Evolutionary conservation across 1,284 basidiomycete species (phyloP).

Genomic region (Phylloboletellus chloephorus): DNA sequence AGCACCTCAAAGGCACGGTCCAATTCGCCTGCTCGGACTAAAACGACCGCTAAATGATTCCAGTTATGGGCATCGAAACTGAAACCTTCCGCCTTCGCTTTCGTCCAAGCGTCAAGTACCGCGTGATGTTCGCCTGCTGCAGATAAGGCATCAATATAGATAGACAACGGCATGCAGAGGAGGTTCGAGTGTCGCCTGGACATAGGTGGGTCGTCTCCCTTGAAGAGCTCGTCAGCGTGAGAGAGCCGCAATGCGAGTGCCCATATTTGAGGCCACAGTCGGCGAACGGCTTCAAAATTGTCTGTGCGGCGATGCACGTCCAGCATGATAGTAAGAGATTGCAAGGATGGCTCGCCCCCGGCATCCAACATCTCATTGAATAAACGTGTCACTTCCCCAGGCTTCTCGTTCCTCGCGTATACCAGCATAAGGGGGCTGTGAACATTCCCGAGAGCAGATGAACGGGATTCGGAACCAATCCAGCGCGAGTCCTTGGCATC

Average conservation of each 20-base stretch:
- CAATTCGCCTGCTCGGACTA: constrained; percentile 75
- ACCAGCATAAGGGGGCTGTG: constrained; percentile 62
- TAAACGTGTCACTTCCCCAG: constrained; percentile 54
- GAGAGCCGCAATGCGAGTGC: constrained; percentile 44
- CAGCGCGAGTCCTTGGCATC: constrained; percentile 35
- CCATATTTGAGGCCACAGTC: constrained; percentile 71
- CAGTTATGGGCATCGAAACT: constrained; percentile 89
- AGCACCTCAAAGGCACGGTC: constrained; percentile 81
- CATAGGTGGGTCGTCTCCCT: constrained; percentile 13
- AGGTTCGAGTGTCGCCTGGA: constrained; percentile 45
- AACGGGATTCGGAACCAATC: constrained; percentile 37
- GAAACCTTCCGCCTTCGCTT: constrained; percentile 65
- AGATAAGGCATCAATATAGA: constrained; percentile 78
- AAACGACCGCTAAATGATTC: constrained; percentile 78
- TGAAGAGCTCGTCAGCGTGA: constrained; percentile 33
- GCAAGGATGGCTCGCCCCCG: constrained; percentile 55
- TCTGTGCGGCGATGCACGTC: constrained; percentile 66
- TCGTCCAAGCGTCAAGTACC: constrained; percentile 66
- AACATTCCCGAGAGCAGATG: constrained; percentile 47
- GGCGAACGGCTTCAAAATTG: constrained; percentile 52
- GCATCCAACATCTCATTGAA: constrained; percentile 52
- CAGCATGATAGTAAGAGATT: constrained; percentile 64
- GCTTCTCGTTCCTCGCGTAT: constrained; percentile 45
- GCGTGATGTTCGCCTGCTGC: constrained; percentile 56
- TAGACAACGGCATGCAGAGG: constrained; percentile 77